phyloP scores from a whole-genome alignment of 257 asterid species.

The Ehretia macrophylla region DNA sequence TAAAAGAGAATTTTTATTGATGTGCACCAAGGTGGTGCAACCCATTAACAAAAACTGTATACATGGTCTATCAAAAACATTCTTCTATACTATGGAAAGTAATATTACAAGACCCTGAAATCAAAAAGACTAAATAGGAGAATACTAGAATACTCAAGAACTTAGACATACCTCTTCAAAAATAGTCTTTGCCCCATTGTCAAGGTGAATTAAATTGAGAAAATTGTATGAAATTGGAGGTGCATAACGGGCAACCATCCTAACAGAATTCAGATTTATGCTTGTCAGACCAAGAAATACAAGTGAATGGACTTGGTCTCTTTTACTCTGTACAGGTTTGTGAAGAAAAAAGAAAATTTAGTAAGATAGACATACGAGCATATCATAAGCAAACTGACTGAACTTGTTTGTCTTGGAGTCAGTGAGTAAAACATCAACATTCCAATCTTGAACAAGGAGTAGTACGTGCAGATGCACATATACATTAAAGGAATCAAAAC shows the following conservation, averaged over 20 bases:
- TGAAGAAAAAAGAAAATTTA: slow-evolving; percentile 2
- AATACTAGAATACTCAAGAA: background rate
- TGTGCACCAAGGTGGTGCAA: too few relatives aligned
- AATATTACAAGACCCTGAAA: too few relatives aligned
- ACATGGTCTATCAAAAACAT: too few relatives aligned
- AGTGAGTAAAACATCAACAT: slow-evolving; percentile 76
- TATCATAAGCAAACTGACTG: slow-evolving; percentile 91
- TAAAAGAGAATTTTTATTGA: too few relatives aligned
- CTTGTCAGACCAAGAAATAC: background rate
- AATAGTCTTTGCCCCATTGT: slow-evolving; percentile 46
- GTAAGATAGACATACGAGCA: slow-evolving; percentile 62
- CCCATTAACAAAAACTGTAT: too few relatives aligned
- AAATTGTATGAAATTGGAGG: slow-evolving; percentile 80
- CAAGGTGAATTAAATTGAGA: slow-evolving; percentile 68
- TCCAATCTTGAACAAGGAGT: slow-evolving; percentile 73
- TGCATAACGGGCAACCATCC: slow-evolving; percentile 89
- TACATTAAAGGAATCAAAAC: slow-evolving; percentile 75
- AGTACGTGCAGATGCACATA: slow-evolving; percentile 91
- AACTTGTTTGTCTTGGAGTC: slow-evolving; percentile 78
- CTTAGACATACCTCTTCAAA: slow-evolving; percentile 52
- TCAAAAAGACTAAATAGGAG: too few relatives aligned
- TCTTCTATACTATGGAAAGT: too few relatives aligned
- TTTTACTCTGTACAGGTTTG: background rate
- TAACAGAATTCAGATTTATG: slow-evolving; percentile 14
- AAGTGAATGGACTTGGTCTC: slow-evolving; percentile 5